Percentiles rank a stretch among this genome's conserved stretches.
These are phyloP conservation scores for Raddia guianensis DNA, from an alignment of 176 grass and related monocot genomes.

Conservation along the genomic window DNA sequence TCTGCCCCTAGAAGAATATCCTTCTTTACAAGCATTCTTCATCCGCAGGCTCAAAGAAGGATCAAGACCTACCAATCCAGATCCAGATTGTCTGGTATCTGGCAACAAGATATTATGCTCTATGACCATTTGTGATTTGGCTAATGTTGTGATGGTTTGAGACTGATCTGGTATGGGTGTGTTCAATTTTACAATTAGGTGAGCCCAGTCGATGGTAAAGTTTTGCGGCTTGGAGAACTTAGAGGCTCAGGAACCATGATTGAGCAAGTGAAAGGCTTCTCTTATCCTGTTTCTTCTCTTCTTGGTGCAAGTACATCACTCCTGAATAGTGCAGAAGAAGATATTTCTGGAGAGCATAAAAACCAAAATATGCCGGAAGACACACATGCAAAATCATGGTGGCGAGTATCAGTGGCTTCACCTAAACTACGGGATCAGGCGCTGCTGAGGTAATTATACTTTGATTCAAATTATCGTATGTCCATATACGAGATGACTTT, in stretches of 20 bases:
- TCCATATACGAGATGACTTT: background rate
- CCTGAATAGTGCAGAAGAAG: conserved; percentile 46
- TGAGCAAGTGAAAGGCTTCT: conserved; percentile 88
- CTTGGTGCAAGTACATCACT: conserved; percentile 64
- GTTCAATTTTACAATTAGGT: conserved; percentile 58
- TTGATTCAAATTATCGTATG: background rate
- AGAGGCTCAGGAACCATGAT: conserved; percentile 71
- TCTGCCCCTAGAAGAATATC: conserved; percentile 77
- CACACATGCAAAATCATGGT: conserved; percentile 76
- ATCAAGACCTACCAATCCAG: conserved; percentile 63
- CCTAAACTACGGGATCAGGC: conserved; percentile 62
- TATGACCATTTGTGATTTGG: conserved; percentile 1
- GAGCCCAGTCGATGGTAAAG: conserved; percentile 85
- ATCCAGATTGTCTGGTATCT: conserved; percentile 84
- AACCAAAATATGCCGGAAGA: conserved; percentile 38
- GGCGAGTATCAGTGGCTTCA: conserved; percentile 74
- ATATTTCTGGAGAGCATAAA: conserved; percentile 44
- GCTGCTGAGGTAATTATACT: conserved; percentile 43
- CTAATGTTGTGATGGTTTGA: conserved; percentile 19
- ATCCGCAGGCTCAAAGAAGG: conserved; percentile 75
- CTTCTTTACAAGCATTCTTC: conserved; percentile 84
- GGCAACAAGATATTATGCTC: conserved; percentile 59
- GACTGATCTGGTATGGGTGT: conserved; percentile 7
- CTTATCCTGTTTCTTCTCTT: conserved; percentile 75
- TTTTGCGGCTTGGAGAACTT: conserved; percentile 65